Conservation (phyloP, 352 stramenopile genomes). For the Pseudoperonospora humuli region DNA sequence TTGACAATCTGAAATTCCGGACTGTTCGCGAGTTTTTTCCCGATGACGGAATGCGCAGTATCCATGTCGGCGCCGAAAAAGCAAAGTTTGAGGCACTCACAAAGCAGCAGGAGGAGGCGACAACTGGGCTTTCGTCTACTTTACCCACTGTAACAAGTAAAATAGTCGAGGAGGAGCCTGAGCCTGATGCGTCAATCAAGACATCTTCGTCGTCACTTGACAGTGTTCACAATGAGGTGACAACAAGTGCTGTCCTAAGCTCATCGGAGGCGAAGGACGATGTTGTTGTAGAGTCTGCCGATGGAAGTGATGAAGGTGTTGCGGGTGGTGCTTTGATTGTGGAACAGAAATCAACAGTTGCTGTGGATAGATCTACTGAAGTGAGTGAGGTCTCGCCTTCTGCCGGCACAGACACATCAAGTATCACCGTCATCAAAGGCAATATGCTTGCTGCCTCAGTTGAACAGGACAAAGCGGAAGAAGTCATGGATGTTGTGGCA, state of each 20-base stretch:
- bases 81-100: conserved; percentile 10
- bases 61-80: conserved; percentile 32
- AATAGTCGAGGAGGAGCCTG: neutral
- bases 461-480: neutral
- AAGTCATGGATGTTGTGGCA: neutral
- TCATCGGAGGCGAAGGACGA: neutral
- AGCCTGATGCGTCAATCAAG: neutral
- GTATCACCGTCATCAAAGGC: conserved; percentile 2
- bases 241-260: neutral
- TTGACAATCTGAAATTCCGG: conserved; percentile 47
- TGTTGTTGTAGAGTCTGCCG: neutral
- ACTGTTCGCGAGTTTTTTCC: conserved; percentile 51
- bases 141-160: neutral
- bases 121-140: neutral
- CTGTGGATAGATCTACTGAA: neutral
- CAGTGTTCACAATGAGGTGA: neutral
- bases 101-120: conserved; percentile 21
- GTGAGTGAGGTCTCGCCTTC: neutral
- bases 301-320: neutral
- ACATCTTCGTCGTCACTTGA: neutral
- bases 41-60: conserved; percentile 25
- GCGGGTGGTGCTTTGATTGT: neutral
- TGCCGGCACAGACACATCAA: neutral
- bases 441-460: neutral
- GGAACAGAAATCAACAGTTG: neutral